phyloP scores from a whole-genome alignment of 495 filamentous ascomycete genomes.

The Pyrenula massariospora region DNA sequence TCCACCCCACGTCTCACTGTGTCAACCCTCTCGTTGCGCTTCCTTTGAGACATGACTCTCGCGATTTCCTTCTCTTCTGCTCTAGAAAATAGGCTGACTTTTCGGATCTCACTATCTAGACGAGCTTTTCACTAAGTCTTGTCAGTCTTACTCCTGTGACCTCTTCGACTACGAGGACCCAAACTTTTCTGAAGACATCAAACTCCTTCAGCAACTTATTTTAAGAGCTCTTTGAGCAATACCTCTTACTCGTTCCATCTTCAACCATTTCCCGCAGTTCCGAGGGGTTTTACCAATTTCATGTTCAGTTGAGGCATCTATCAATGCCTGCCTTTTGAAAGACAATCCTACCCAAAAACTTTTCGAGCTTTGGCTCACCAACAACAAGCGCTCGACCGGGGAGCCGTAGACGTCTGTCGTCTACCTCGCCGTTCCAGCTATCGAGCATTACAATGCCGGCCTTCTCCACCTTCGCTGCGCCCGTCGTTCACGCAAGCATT shows the following conservation, averaged over 20 bases:
- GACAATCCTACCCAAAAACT: not conserved
- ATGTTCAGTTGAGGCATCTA: not conserved
- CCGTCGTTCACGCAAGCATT: not conserved
- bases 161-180: not conserved
- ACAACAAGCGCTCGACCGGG: no score
- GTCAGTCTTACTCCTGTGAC: not conserved
- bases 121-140: not conserved
- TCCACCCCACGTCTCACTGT: no score
- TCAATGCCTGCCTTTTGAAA: not conserved
- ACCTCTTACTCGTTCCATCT: not conserved
- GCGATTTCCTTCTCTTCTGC: no score
- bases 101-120: not conserved
- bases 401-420: no score
- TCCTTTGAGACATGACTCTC: no score
- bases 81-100: not conserved
- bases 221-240: not conserved
- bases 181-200: not conserved
- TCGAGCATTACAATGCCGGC: not conserved
- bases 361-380: not conserved
- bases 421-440: no score
- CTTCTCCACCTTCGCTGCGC: not conserved
- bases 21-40: no score
- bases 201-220: not conserved
- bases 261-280: not conserved
- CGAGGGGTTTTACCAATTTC: no score